phyloP scores from a whole-genome alignment of 371 early-diverging fungal genomes.

The Mortierella sp. region DNA sequence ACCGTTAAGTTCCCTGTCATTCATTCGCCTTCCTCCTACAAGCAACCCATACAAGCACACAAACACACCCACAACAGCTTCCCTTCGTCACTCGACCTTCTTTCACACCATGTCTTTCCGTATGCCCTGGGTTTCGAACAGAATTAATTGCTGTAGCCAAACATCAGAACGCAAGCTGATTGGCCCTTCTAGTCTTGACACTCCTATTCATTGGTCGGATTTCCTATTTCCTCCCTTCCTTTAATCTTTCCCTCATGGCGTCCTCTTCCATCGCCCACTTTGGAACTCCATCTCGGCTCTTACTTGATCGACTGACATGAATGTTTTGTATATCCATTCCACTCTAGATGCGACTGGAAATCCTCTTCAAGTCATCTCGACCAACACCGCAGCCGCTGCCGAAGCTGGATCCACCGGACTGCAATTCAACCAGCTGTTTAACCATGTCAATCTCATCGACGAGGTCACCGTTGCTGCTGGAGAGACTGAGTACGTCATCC shows the following conservation, averaged over 20 bases:
- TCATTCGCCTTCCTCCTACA: background rate
- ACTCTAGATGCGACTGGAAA: constrained; percentile 17
- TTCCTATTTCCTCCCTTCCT: background rate
- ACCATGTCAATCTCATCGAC: constrained; percentile 89
- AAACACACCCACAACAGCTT: background rate
- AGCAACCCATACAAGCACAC: background rate
- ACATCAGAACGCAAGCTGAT: background rate
- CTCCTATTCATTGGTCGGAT: background rate
- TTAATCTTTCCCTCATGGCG: background rate
- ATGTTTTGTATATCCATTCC: background rate
- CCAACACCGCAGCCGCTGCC: constrained; percentile 66
- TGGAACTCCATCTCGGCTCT: background rate
- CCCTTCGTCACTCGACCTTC: background rate
- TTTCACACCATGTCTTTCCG: background rate
- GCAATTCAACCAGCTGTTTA: constrained; percentile 92
- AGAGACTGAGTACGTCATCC: constrained; percentile 74
- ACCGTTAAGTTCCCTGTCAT: background rate
- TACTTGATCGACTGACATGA: background rate
- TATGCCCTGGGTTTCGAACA: background rate
- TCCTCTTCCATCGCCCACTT: background rate
- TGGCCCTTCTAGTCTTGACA: background rate
- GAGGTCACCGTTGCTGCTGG: constrained; percentile 78
- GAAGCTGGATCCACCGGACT: constrained; percentile 65
- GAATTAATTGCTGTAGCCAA: background rate
- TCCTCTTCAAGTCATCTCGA: constrained; percentile 32